Conservation (phyloP, 257 asterid species). For the Nicotiana noctiflora region DNA sequence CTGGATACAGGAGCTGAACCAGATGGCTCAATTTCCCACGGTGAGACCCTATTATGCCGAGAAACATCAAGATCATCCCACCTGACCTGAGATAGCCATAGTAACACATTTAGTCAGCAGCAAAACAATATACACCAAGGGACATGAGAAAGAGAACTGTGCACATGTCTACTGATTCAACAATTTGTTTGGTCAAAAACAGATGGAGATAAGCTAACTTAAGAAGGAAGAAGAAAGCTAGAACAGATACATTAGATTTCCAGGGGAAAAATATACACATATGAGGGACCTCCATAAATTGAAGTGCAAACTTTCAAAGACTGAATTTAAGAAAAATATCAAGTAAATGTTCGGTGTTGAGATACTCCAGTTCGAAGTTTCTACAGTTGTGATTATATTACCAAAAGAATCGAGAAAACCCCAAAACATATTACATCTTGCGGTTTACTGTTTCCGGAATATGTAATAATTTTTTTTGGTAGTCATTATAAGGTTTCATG, state of each 20-base stretch:
- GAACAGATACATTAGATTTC: not conserved
- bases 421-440: not conserved
- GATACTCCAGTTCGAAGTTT: not conserved
- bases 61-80: slow-evolving; percentile 87
- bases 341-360: not conserved
- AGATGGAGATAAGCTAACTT: not conserved
- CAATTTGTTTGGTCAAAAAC: not conserved
- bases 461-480: not conserved
- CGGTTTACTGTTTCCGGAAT: not conserved
- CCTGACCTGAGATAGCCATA: slow-evolving; percentile 55
- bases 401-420: not conserved
- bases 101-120: not conserved
- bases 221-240: not conserved
- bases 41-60: slow-evolving; percentile 77
- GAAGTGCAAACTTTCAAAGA: not conserved
- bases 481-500: not conserved
- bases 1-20: slow-evolving; percentile 53
- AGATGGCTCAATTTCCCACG: slow-evolving; percentile 93
- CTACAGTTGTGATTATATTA: not conserved
- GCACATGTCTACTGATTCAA: not conserved
- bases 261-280: not conserved
- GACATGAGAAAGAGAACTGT: not conserved
- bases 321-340: not conserved
- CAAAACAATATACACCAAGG: not conserved
- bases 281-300: not conserved